Evolutionary conservation across 2,329 filamentous ascomycete species (phyloP).

Genomic region (Penicillium janthinellum): DNA sequence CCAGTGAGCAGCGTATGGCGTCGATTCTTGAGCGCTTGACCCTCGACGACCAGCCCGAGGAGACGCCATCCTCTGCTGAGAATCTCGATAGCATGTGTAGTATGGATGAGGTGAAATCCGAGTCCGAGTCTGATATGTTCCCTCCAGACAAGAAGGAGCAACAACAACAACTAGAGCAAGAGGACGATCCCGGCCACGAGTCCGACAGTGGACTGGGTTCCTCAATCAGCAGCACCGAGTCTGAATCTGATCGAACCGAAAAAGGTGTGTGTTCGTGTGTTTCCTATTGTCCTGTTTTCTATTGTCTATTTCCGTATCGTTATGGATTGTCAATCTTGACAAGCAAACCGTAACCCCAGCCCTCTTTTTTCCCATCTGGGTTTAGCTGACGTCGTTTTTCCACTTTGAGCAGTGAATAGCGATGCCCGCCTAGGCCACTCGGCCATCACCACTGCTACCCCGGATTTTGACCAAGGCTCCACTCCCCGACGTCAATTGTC

Average conservation of each 20-base stretch:
- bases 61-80: slow-evolving; percentile 38
- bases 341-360: neutral
- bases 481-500: slow-evolving; percentile 64
- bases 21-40: slow-evolving; percentile 68
- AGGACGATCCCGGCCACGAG: slow-evolving; percentile 54
- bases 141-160: slow-evolving; percentile 30
- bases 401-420: slow-evolving; percentile 21
- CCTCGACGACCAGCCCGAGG: slow-evolving; percentile 55
- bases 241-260: slow-evolving; percentile 47
- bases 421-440: slow-evolving; percentile 41
- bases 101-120: neutral
- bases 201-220: slow-evolving; percentile 89
- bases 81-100: neutral
- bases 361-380: neutral
- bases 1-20: slow-evolving; percentile 68
- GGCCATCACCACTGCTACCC: slow-evolving; percentile 64
- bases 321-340: no score
- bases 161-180: slow-evolving; percentile 17
- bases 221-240: slow-evolving; percentile 67
- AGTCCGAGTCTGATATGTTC: neutral
- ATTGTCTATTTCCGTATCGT: no score
- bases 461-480: slow-evolving; percentile 49
- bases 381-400: neutral
- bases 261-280: slow-evolving; percentile 40
- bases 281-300: neutral